Evolutionary conservation across 2,329 filamentous ascomycete genomes (phyloP).

Genomic region (Sporothrix sp.): DNA sequence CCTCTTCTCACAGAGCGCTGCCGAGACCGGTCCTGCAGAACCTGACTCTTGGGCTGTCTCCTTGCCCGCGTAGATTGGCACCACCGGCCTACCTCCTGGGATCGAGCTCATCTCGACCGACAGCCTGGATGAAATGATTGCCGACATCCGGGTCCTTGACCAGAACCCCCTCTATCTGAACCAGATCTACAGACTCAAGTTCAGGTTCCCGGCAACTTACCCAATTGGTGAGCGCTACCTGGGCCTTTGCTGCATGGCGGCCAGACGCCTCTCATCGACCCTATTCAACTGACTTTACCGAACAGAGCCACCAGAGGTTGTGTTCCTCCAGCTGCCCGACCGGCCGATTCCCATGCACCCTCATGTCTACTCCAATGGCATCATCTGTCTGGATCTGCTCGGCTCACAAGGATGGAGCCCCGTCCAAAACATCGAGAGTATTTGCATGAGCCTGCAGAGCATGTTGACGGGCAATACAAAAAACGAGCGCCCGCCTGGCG

Average conservation of each 20-base stretch:
- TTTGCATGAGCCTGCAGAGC: conserved; percentile 95
- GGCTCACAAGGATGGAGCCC: conserved; percentile 86
- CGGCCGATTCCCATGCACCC: conserved; percentile 84
- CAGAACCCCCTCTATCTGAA: conserved; percentile 77
- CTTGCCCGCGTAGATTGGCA: conserved; percentile 36
- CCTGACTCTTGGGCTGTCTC: background rate
- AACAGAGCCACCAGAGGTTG: conserved; percentile 86
- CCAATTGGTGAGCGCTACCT: conserved; percentile 63
- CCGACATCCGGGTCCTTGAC: conserved; percentile 88
- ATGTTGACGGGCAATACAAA: conserved; percentile 95
- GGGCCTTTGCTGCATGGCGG: background rate
- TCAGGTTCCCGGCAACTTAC: conserved; percentile 74
- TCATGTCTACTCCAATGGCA: conserved; percentile 96
- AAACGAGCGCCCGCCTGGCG: conserved; percentile 80
- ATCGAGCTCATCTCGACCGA: conserved; percentile 75
- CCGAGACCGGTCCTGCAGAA: too few species aligned
- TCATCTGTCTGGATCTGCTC: conserved; percentile 93
- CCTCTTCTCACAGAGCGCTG: too few species aligned
- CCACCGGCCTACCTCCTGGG: conserved; percentile 47
- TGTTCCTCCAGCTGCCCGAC: conserved; percentile 59
- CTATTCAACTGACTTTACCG: background rate
- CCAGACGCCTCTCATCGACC: too few species aligned
- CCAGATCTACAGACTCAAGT: conserved; percentile 75
- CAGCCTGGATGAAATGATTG: conserved; percentile 78
- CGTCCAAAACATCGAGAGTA: conserved; percentile 91